Percentiles rank a stretch among this genome's conserved stretches.
These are phyloP conservation scores for Ceratocystis colombiana DNA, from an alignment of 2,329 filamentous ascomycete species.

Conservation along the genomic window DNA sequence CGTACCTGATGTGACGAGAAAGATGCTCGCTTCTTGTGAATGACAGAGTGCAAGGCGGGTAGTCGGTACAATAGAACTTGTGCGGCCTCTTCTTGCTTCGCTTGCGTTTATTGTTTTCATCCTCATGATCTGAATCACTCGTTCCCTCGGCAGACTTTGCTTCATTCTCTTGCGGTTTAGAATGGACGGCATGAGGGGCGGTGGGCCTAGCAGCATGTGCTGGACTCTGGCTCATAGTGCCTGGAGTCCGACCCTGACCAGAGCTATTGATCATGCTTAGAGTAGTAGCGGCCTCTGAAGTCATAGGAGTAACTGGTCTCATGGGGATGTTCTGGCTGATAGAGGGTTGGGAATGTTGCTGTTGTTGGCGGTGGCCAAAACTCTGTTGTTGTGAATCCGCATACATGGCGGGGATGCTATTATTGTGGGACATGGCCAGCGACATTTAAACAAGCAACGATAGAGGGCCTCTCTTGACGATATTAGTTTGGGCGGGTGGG, in stretches of 20 bases:
- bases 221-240: neutral
- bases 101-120: slow-evolving; percentile 55
- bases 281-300: slow-evolving; percentile 18
- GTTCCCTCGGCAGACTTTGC: slow-evolving; percentile 17
- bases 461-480: slow-evolving; percentile 20
- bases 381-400: slow-evolving; percentile 7
- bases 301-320: slow-evolving; percentile 21
- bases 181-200: neutral
- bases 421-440: slow-evolving; percentile 25
- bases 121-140: slow-evolving; percentile 21
- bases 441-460: slow-evolving; percentile 29
- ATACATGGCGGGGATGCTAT: slow-evolving; percentile 16
- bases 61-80: slow-evolving; percentile 91
- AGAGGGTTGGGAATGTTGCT: slow-evolving; percentile 15
- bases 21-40: slow-evolving; percentile 95
- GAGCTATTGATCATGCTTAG: slow-evolving; percentile 13
- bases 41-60: slow-evolving; percentile 83
- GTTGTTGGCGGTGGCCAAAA: slow-evolving; percentile 27
- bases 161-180: slow-evolving; percentile 6
- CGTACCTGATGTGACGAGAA: slow-evolving; percentile 80
- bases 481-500: slow-evolving; percentile 7
- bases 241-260: neutral
- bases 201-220: neutral
- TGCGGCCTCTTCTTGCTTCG: slow-evolving; percentile 91
- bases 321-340: slow-evolving; percentile 8